phyloP scores from a whole-genome alignment of 2,329 filamentous ascomycete genomes.

The Xylaria arbuscula region DNA sequence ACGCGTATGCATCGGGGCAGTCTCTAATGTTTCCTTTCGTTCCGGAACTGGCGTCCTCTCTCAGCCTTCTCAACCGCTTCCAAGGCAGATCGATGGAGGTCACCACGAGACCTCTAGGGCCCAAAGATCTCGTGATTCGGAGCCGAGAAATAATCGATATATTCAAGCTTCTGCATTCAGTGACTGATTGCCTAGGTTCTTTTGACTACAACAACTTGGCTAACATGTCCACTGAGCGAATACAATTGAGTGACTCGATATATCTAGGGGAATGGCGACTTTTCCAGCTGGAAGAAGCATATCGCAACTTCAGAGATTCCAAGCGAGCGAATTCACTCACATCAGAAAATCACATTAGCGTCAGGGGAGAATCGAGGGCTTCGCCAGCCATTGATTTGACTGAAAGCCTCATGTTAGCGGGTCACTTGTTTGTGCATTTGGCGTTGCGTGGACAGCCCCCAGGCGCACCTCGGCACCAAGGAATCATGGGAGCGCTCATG shows the following conservation, averaged over 20 bases:
- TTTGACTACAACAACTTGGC: slow-evolving; percentile 50
- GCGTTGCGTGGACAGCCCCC: slow-evolving; percentile 50
- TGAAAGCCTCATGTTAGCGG: slow-evolving; percentile 47
- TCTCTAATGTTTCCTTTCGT: slow-evolving; percentile 50
- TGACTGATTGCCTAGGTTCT: slow-evolving; percentile 47
- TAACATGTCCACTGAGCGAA: slow-evolving; percentile 45
- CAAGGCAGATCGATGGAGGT: slow-evolving; percentile 42
- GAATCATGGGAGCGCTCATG: slow-evolving; percentile 46
- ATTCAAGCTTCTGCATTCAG: slow-evolving; percentile 48
- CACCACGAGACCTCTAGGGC: slow-evolving; percentile 36
- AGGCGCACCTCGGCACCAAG: slow-evolving; percentile 47
- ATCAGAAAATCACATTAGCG: slow-evolving; percentile 30
- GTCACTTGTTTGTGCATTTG: slow-evolving; percentile 49
- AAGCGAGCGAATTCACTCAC: slow-evolving; percentile 36
- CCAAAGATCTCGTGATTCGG: slow-evolving; percentile 41
- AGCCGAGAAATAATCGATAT: slow-evolving; percentile 47
- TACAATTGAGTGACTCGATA: slow-evolving; percentile 50
- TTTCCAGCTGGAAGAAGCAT: slow-evolving; percentile 46
- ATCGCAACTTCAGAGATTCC: slow-evolving; percentile 37
- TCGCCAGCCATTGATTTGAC: slow-evolving; percentile 45
- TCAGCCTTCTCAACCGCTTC: slow-evolving; percentile 47
- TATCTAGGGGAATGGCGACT: slow-evolving; percentile 50
- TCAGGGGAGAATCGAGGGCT: slow-evolving; percentile 22
- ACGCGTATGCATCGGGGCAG: slow-evolving; percentile 47
- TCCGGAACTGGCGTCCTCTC: slow-evolving; percentile 45